A percentile compares a stretch with the other conserved stretches of the same genome.
Evolutionary conservation across 345 rosid genomes (phyloP).

Genomic region (Hibiscus syriacus): DNA sequence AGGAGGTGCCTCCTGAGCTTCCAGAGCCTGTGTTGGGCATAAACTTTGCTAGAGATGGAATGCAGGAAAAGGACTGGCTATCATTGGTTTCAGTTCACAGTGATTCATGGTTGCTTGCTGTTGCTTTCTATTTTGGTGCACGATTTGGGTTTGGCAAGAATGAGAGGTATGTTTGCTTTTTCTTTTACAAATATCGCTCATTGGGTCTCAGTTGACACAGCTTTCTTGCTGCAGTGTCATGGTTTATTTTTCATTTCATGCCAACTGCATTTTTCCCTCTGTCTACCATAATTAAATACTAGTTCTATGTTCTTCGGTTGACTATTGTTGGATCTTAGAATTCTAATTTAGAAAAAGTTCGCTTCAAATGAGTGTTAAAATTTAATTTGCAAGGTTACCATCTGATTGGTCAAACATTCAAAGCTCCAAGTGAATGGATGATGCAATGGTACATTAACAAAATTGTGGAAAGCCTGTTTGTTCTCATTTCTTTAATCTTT

Average conservation of each 20-base stretch:
- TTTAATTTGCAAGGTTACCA: background rate
- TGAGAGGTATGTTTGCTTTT: slow-evolving; percentile 58
- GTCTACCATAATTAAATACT: background rate
- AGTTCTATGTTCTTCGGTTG: background rate
- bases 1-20: slow-evolving; percentile 99
- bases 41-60: slow-evolving; percentile 98
- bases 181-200: background rate
- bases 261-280: background rate
- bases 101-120: slow-evolving; percentile 28
- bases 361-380: background rate
- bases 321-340: background rate
- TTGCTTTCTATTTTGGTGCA: slow-evolving; percentile 98
- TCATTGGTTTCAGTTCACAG: slow-evolving; percentile 23
- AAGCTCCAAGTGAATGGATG: too few relatives aligned
- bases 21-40: slow-evolving; percentile 99
- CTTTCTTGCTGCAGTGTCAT: background rate
- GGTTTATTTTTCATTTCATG: background rate
- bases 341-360: background rate
- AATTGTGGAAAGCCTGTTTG: background rate
- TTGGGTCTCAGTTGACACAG: background rate
- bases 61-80: slow-evolving; percentile 99
- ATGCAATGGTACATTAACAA: background rate
- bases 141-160: slow-evolving; percentile 97
- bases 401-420: too few relatives aligned
- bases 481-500: too few relatives aligned